phyloP scores from a whole-genome alignment of 2,329 filamentous ascomycete species.

The Aspergillus sp. region DNA sequence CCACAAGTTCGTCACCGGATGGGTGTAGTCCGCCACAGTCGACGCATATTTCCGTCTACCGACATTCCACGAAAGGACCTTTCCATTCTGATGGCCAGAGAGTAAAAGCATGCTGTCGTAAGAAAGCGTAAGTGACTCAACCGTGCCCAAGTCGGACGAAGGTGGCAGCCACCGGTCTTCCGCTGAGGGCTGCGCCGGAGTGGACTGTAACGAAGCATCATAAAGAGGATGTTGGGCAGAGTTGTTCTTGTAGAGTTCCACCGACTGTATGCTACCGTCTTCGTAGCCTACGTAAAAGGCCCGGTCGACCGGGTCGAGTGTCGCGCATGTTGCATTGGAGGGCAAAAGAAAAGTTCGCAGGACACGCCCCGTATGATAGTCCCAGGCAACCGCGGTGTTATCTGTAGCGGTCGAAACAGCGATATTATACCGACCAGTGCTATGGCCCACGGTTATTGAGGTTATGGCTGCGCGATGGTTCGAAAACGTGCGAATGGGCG shows the following conservation, averaged over 20 bases:
- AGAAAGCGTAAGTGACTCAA: conserved; percentile 61
- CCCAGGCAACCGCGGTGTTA: conserved; percentile 87
- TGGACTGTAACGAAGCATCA: conserved; percentile 28
- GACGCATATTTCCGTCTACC: conserved; percentile 60
- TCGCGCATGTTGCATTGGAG: conserved; percentile 60
- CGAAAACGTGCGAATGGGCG: conserved; percentile 68
- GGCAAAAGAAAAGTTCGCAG: conserved; percentile 77
- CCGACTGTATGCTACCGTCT: conserved; percentile 68
- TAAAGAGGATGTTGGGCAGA: conserved; percentile 33
- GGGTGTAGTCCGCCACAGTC: conserved; percentile 63
- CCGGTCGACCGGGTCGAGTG: conserved; percentile 73
- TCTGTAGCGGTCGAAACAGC: conserved; percentile 78
- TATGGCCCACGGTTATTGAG: conserved; percentile 54
- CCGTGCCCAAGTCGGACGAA: conserved; percentile 57
- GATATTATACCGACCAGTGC: conserved; percentile 65
- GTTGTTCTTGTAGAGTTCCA: conserved; percentile 61
- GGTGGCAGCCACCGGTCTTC: conserved; percentile 43
- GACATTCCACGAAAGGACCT: conserved; percentile 72
- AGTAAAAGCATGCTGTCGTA: conserved; percentile 75
- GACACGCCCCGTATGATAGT: conserved; percentile 69
- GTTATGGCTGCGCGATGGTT: conserved; percentile 52
- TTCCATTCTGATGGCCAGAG: conserved; percentile 73
- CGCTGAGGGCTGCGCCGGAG: conserved; percentile 33
- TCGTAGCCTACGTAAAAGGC: conserved; percentile 74
- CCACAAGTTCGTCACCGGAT: conserved; percentile 72